Conservation (phyloP, 2,329 filamentous ascomycete species). For the Trichoderma semiorbis region DNA sequence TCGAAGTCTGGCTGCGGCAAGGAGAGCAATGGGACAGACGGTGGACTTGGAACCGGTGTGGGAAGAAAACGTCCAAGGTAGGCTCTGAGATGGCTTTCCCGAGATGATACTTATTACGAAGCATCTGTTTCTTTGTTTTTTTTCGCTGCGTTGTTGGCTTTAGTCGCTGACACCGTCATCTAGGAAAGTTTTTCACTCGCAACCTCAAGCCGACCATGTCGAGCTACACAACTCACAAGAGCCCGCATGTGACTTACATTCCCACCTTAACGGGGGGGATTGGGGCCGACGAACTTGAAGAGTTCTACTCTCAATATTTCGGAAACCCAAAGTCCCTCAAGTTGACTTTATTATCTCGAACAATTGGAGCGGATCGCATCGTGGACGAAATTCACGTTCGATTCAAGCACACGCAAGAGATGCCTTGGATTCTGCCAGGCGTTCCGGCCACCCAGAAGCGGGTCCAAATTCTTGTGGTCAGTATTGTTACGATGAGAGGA, state of each 20-base stretch:
- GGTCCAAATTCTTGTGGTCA: slow-evolving; percentile 56
- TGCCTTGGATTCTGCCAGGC: slow-evolving; percentile 61
- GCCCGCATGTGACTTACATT: slow-evolving; percentile 66
- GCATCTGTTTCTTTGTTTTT: not conserved
- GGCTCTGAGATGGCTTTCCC: slow-evolving; percentile 25
- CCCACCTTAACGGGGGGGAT: slow-evolving; percentile 64
- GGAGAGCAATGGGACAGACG: slow-evolving; percentile 60
- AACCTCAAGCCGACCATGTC: slow-evolving; percentile 59
- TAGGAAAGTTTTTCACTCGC: slow-evolving; percentile 54
- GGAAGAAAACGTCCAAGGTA: slow-evolving; percentile 61
- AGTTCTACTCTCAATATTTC: slow-evolving; percentile 66
- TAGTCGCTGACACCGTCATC: not conserved
- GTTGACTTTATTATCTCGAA: slow-evolving; percentile 61
- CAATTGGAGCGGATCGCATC: slow-evolving; percentile 61
- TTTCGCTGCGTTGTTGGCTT: not conserved
- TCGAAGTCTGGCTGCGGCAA: slow-evolving; percentile 57
- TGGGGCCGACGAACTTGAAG: slow-evolving; percentile 53
- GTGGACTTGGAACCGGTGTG: slow-evolving; percentile 63
- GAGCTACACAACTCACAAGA: slow-evolving; percentile 56
- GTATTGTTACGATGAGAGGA: slow-evolving; percentile 56
- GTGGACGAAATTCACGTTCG: slow-evolving; percentile 60
- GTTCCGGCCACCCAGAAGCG: slow-evolving; percentile 51
- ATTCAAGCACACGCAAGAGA: slow-evolving; percentile 54
- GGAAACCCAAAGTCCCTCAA: slow-evolving; percentile 58
- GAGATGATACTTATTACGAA: not conserved